These are phyloP conservation scores for Zygosaccharomyces bailii DNA, from an alignment of 805 yeast genomes.

Conservation along the genomic window DNA sequence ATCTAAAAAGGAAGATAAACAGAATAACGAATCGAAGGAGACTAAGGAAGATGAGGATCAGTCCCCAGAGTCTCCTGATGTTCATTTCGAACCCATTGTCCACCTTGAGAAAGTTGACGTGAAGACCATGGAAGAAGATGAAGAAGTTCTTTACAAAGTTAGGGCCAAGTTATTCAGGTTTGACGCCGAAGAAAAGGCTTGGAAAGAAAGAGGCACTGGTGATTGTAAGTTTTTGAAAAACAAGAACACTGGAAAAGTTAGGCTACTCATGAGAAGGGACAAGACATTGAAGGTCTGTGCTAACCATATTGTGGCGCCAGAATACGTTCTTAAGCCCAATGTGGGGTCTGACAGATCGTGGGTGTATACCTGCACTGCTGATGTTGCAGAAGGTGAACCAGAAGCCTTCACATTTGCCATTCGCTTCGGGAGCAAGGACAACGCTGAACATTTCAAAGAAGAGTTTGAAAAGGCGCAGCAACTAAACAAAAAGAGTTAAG, in stretches of 20 bases:
- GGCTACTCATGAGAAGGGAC: constrained; percentile 98
- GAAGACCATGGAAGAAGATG: constrained; percentile 91
- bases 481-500: constrained; percentile 46
- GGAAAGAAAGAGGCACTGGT: constrained; percentile 99
- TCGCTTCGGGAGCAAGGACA: constrained; percentile 86
- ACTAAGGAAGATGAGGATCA: constrained; percentile 39
- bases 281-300: constrained; percentile 98
- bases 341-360: constrained; percentile 97
- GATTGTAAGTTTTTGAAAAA: constrained; percentile 94
- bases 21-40: constrained; percentile 24
- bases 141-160: constrained; percentile 76
- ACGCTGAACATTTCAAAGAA: constrained; percentile 93
- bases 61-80: constrained; percentile 44
- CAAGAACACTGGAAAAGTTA: constrained; percentile 73
- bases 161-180: constrained; percentile 94
- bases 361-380: constrained; percentile 95
- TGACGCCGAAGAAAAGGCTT: constrained; percentile 78
- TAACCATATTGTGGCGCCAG: constrained; percentile 84
- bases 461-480: constrained; percentile 83
- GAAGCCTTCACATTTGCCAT: constrained; percentile 96
- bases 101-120: constrained; percentile 94
- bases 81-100: constrained; percentile 95
- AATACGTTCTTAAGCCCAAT: constrained; percentile 81
- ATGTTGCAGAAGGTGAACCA: constrained; percentile 90
- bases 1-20: constrained; percentile 32